phyloP scores from a whole-genome alignment of 2,329 filamentous ascomycete genomes.

The Fusarium nelsonii region DNA sequence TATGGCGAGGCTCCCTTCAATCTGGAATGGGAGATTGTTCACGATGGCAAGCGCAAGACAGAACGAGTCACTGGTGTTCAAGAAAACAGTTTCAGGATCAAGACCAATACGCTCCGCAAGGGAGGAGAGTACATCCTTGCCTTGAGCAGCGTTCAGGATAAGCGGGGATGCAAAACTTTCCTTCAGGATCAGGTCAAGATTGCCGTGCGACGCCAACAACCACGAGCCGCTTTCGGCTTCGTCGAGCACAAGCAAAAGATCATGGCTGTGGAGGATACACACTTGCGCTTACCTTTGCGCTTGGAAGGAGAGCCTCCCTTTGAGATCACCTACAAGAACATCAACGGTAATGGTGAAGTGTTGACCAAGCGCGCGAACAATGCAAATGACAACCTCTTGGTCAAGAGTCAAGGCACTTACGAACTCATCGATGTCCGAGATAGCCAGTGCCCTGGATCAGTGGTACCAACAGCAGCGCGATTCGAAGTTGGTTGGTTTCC shows the following conservation, averaged over 20 bases:
- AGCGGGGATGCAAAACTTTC: constrained; percentile 85
- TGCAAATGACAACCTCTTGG: constrained; percentile 76
- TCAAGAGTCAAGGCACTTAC: constrained; percentile 78
- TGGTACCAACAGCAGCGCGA: constrained; percentile 77
- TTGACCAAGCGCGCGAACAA: constrained; percentile 63
- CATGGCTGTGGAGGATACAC: constrained; percentile 80
- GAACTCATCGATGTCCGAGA: constrained; percentile 84
- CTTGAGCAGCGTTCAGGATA: constrained; percentile 87
- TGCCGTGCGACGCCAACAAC: constrained; percentile 87
- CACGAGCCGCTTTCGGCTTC: constrained; percentile 85
- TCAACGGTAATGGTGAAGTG: constrained; percentile 64
- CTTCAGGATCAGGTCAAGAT: constrained; percentile 88
- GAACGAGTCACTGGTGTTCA: constrained; percentile 74
- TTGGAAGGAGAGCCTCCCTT: constrained; percentile 89
- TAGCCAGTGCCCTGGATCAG: constrained; percentile 81
- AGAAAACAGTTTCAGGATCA: constrained; percentile 74
- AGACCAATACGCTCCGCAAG: constrained; percentile 78
- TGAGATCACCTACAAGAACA: constrained; percentile 80
- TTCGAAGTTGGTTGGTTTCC: constrained; percentile 91
- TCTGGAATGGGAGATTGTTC: constrained; percentile 91
- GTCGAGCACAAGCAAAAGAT: constrained; percentile 83
- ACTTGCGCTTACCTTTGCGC: constrained; percentile 81
- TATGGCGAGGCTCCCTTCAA: constrained; percentile 88
- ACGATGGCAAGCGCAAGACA: constrained; percentile 85
- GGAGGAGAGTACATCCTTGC: constrained; percentile 93